Percentiles rank a stretch among this genome's conserved stretches.
Conservation (phyloP, 352 stramenopile species). For the Globisporangium takayamanum region DNA sequence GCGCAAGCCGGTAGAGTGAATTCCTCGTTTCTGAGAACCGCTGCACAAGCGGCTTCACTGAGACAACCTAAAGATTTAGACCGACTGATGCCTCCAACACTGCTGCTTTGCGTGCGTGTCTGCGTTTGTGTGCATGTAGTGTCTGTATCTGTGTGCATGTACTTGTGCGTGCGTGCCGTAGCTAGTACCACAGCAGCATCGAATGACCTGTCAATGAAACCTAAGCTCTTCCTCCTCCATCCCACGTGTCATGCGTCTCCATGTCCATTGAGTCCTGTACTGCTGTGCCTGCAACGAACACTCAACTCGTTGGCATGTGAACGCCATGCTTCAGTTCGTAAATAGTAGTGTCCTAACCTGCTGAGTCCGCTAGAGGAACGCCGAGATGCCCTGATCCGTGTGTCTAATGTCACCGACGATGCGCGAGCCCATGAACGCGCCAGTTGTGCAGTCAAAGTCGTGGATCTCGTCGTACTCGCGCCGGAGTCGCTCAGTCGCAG, state of each 20-base stretch:
- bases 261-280: too few relatives aligned
- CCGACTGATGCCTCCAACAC: conserved; percentile 58
- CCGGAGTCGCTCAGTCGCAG: conserved; percentile 3
- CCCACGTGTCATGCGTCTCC: too few relatives aligned
- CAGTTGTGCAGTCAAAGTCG: conserved; percentile 5
- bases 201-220: too few relatives aligned
- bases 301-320: too few relatives aligned
- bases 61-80: conserved; percentile 80
- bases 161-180: conserved; percentile 6
- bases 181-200: too few relatives aligned
- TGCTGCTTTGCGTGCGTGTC: conserved; percentile 3
- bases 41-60: conserved; percentile 83
- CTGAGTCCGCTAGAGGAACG: conserved; percentile 4
- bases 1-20: conserved; percentile 60
- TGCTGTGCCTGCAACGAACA: background rate
- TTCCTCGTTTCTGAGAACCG: conserved; percentile 89
- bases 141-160: background rate
- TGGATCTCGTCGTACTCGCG: conserved; percentile 13
- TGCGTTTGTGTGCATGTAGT: conserved; percentile 2
- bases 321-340: background rate
- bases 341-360: conserved; percentile 2
- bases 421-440: conserved; percentile 11
- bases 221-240: background rate
- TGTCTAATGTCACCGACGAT: conserved; percentile 9
- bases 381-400: conserved; percentile 6